Evolutionary conservation across 2,329 filamentous ascomycete genomes (phyloP), one percentile per base, ranked within the genome.

Genomic region (Penicillium sp.): DNA sequence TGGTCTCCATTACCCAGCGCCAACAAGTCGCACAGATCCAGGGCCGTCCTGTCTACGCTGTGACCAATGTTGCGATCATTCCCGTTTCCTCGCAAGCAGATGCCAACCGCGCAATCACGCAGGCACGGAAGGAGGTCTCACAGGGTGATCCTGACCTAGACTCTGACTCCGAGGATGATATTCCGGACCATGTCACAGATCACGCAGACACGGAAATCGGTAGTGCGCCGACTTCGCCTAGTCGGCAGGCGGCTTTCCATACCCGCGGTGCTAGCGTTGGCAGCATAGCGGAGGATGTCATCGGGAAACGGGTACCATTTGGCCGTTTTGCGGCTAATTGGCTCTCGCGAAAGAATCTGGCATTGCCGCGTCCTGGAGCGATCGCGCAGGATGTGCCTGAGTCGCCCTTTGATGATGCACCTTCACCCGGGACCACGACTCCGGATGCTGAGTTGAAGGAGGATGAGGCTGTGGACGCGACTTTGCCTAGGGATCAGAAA

Each of bases 51-150:
- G 81, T 98, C 54, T 99, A 96, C 74, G 88, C 92, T 39, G 86
- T 97, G 58, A 95, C 90, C 44, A 91, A 96, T 66, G 90, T 98
- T 31, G 89, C 92, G 7, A 80, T 98, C n/a, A 96, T 96, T 6
- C 95, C 95, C 1, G 87, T 95, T 53, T 85, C 88, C 2, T 93
- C 90, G 6, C 88, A 88, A 67, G 72, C 76, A 42, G 91, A 96
- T 44, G 93, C 93, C 4, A 82, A 85, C 60, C 83, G 84, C 27
- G 89, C 91, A 9, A 89, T 98, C 57, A 75, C 78, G 3, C 83
- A 84, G 55, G 90, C 90, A 0, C 80, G 71, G 61, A 81, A 77
- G 53, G 77, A 74, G 61, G 66, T 74, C 4, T 71, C 72, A 35
- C 74, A 78, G 63, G 73, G 53, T 65, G 79, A 57, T 73, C 78